Evolutionary conservation across 441 rosid genomes (phyloP).

Genomic region (Cnidoscolus chayamansa): DNA sequence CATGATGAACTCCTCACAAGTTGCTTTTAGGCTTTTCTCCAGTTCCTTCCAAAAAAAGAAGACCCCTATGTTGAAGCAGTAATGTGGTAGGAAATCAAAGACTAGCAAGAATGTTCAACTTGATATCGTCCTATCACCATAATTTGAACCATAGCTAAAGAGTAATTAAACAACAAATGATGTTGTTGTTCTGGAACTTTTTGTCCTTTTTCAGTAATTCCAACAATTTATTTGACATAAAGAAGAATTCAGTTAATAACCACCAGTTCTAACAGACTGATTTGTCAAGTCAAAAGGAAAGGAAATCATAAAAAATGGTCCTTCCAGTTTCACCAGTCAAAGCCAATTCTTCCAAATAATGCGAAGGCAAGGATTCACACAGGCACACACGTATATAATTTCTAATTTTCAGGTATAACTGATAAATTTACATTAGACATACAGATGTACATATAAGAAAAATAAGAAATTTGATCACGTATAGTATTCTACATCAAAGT

Average conservation of each 20-base stretch:
- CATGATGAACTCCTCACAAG: slow-evolving; percentile 99
- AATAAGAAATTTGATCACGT: too few species aligned
- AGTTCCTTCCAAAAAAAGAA: slow-evolving; percentile 58
- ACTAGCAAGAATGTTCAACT: not conserved
- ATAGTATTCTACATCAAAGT: too few species aligned
- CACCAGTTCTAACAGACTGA: not conserved
- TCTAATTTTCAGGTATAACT: too few species aligned
- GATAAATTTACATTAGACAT: too few species aligned
- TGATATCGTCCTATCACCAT: not conserved
- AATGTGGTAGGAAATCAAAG: not conserved
- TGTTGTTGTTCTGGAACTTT: not conserved
- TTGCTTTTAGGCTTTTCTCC: slow-evolving; percentile 88
- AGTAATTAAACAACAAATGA: too few species aligned
- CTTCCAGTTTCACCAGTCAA: not conserved
- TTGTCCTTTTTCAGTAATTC: not conserved
- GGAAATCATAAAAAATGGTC: not conserved
- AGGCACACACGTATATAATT: too few species aligned
- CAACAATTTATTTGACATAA: not conserved
- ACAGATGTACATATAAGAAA: too few species aligned
- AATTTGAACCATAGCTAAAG: not conserved
- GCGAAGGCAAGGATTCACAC: too few species aligned
- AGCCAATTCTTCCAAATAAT: not conserved
- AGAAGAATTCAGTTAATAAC: not conserved
- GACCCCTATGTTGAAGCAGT: slow-evolving; percentile 2
- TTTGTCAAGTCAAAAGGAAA: not conserved